Base-by-base conservation (phyloP, 2,329 filamentous ascomycete genomes). In the Cadophora sp. region DNA sequence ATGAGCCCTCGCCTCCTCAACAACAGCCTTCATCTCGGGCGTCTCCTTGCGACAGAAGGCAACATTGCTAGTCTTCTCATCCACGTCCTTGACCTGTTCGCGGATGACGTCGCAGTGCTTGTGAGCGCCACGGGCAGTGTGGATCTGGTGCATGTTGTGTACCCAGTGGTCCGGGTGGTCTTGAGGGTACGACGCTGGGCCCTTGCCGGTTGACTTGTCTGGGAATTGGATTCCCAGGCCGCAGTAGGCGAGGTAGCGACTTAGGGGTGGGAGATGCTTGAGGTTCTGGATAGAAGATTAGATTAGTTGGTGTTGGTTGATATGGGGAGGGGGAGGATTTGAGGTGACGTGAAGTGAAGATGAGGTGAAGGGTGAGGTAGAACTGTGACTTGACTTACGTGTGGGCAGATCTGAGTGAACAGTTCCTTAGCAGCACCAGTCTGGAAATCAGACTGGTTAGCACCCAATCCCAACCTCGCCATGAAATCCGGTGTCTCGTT, bases 401-500 rank as follows among this genome's bases (percentile, higher is more conserved):
- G 39, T 43, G 56, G 56, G 9, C 56, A 43, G 16, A 59, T 59
- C 20, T 59, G 36, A 24, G 56, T 59, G 22, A 59, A 59, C 4
- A 59, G 18, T 16, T 59, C 56, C 8, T 43, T 43, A 11, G 53
- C 53, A 58, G 53, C 53, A 24, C 53, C 53, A 16, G 36, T 59
- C 22, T 43, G 36, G 39, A 45, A 59, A 45, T 59, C 56, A 18
- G 39, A 45, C 56, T 59, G 56, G 24, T 45, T 45, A 16, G 39
- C 13, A 20, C 41, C 59, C 13, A 59, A 24, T 41, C 24, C 20
- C 63, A 62, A 27, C 11, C 58, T 59, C 2, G 36, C 18, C 59
- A 65, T 39, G 13, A 68, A 65, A 2, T 18, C 36, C 13, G 18
- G 20, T 1, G 66, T 68, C 41, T 66, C 63, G 50, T 48, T 66